Evolutionary conservation across 2,329 filamentous ascomycete genomes (phyloP), one percentile per base, ranked within the genome.

Genomic region (Zelopaecilomyces penicillatus): DNA sequence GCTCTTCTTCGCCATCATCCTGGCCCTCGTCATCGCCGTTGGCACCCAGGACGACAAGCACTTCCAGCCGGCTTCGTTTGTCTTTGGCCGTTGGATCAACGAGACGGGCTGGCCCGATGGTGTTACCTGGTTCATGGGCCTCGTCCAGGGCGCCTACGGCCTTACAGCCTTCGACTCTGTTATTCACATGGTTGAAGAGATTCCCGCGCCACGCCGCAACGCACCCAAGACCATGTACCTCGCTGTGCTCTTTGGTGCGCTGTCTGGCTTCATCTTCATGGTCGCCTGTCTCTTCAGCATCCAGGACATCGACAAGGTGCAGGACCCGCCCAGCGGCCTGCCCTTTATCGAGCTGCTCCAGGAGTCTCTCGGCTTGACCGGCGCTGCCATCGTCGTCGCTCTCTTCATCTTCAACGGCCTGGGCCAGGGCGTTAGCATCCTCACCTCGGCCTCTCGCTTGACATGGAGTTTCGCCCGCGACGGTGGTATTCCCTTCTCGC

Each of bases 161-260:
- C 58, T 77, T 11, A 76, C 73, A 0, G 75, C 75, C 2, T 78
- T 79, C 49, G 76, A 80, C 52, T 72, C 75, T 0, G 75, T 76
- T 31, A 76, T 78, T 33, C 76, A 80, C 54, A 70, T 79, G 64
- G 70, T 75, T 2, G 75, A 79, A 50, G 75, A 78, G 52, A 74
- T 78, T 2, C 74, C 75, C 1, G 59, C 65, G 4, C 74, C 75
- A 1, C 60, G 73, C 30, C 68, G 60, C 32, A 76, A 75, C 44
- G 70, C 69, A 0, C 75, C 75, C 0, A 63, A 63, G 11, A 67
- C 73, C 3, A 76, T 78, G 49, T 76, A 68, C 63, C 64, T 77
- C 12, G 70, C 74, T 0, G 70, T 78, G 1, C 48, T 68, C 0
- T 65, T 66, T n/a, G 68, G 72, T 31, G 70, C 71, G n/a, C 39